These are phyloP conservation scores for Mycena galopus DNA, from an alignment of 768 basidiomycete species.

Conservation along the genomic window DNA sequence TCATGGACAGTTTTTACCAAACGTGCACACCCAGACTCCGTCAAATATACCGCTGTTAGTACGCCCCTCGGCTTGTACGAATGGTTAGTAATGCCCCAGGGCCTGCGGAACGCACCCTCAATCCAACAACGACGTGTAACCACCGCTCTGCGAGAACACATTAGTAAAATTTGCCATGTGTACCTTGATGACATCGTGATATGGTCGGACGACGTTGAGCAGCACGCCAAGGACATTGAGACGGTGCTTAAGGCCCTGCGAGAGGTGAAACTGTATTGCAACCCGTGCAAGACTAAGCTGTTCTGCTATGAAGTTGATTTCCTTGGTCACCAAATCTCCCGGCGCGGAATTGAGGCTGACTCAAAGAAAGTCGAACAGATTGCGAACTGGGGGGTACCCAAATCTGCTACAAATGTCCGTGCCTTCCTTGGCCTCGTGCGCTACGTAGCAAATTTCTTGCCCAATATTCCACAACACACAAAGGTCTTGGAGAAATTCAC, in stretches of 20 bases:
- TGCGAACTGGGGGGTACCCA: too few species aligned
- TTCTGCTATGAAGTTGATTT: background rate
- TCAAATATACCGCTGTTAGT: background rate
- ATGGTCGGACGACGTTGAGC: too few species aligned
- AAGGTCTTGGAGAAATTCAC: background rate
- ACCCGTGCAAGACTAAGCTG: background rate
- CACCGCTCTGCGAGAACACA: too few species aligned
- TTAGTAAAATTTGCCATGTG: too few species aligned
- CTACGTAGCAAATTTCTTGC: background rate
- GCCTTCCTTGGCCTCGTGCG: background rate
- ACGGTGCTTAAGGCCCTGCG: background rate
- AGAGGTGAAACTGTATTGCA: background rate
- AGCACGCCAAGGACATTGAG: slow-evolving; percentile 1
- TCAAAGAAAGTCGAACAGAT: too few species aligned
- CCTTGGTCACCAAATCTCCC: slow-evolving; percentile 3
- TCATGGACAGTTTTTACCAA: background rate
- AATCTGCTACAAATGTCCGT: too few species aligned
- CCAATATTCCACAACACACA: background rate
- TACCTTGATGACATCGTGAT: too few species aligned
- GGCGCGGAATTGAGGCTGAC: too few species aligned
- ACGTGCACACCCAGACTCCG: background rate
- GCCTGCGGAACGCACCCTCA: background rate
- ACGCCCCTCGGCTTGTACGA: background rate
- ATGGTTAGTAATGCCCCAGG: background rate
- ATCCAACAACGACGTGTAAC: background rate